Evolutionary conservation across 257 asterid species (phyloP).

Genomic region (Knoxia roxburghii): DNA sequence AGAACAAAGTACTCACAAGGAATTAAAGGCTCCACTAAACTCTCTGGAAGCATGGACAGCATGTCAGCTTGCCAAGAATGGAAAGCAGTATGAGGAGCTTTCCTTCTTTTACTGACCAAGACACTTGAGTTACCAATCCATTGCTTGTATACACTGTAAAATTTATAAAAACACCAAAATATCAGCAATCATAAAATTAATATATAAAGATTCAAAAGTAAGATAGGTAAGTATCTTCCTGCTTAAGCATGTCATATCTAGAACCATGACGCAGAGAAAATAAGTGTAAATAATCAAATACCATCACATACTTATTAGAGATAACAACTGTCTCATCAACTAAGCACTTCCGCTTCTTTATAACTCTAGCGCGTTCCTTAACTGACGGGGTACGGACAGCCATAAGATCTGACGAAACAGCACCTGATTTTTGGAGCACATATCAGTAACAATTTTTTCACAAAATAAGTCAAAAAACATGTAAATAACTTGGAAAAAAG

Average conservation of each 20-base stretch:
- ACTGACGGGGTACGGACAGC: constrained; percentile 65
- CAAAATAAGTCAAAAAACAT: not conserved
- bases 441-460: constrained; percentile 4
- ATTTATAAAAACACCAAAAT: not conserved
- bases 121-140: constrained; percentile 46
- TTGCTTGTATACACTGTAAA: constrained; percentile 39
- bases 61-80: constrained; percentile 50
- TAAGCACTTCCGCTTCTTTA: constrained; percentile 51
- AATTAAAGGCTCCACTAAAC: constrained; percentile 56
- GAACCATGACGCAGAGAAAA: not conserved
- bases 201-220: not conserved
- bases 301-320: constrained; percentile 42
- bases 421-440: constrained; percentile 15
- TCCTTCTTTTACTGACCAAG: constrained; percentile 43
- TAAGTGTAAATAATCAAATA: not conserved
- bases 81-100: constrained; percentile 36
- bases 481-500: not conserved
- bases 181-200: not conserved
- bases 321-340: constrained; percentile 40
- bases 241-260: not conserved
- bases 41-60: constrained; percentile 34
- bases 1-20: constrained; percentile 42
- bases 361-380: constrained; percentile 43
- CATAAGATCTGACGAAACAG: constrained; percentile 32
- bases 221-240: not conserved